Conservation (phyloP, 257 asterid genomes). For the Solanum piurae region DNA sequence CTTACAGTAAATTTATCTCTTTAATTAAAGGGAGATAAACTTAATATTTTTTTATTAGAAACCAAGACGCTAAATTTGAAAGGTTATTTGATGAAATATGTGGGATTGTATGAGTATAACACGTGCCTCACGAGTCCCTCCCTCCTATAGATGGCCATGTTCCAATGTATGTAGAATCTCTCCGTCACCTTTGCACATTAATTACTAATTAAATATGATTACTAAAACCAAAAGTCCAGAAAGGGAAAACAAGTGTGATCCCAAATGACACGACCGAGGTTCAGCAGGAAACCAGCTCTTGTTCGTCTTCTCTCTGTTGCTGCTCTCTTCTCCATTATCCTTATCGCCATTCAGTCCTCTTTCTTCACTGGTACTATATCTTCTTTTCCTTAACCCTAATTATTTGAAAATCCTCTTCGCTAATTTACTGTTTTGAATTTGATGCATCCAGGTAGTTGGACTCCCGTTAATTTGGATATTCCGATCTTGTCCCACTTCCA, state of each 20-base stretch:
- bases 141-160: too few species aligned
- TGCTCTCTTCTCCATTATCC: constrained; percentile 52
- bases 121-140: too few species aligned
- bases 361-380: constrained; percentile 31
- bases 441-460: constrained; percentile 28
- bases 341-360: constrained; percentile 53
- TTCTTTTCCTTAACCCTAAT: neutral
- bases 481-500: constrained; percentile 61
- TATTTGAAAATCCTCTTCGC: neutral
- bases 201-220: too few species aligned
- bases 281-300: constrained; percentile 35
- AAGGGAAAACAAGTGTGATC: neutral
- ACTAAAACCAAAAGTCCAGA: too few species aligned
- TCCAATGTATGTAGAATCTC: too few species aligned
- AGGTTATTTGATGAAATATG: neutral
- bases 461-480: constrained; percentile 15
- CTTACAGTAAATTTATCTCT: neutral
- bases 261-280: constrained; percentile 10
- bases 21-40: neutral
- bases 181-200: too few species aligned
- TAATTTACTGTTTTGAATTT: neutral
- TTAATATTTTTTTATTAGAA: neutral
- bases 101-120: neutral
- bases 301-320: constrained; percentile 59
- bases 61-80: neutral